Evolutionary conservation across 148 eudicot genomes (phyloP), one percentile per base, ranked within the genome.

Genomic region (Rhododendron griersonianum): DNA sequence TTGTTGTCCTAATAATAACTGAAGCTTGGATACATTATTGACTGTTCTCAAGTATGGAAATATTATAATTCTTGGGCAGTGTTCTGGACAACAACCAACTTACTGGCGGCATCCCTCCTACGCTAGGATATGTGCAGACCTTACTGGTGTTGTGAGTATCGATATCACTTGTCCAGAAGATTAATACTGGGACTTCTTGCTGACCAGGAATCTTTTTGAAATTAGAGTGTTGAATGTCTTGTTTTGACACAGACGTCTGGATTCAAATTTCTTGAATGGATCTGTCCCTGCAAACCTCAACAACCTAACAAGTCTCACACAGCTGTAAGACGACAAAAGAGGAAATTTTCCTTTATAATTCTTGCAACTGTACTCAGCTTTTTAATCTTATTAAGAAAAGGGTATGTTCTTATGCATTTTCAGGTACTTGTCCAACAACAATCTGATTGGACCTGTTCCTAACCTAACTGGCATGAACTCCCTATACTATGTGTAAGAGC

Each of bases 41-140:
- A 67, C 73, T 67, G 73, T 67, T 67, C 30, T 25, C 33, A n/a
- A 67, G 13, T 67, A n/a, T 25, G 73, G 14, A 67, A n/a, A 67
- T 67, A 14, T 3, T 67, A 25, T 25, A 9, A 67, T 67, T 67
- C 73, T 48, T 44, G 57, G 78, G 35, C 91, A 96, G 99, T 90
- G 90, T 96, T 80, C 89, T 96, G 67, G 97, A 95, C 88, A 90
- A 92, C 91, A 96, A 96, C 86, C 53, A 86, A 18, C 87, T 96
- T 75, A 90, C 81, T 51, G 98, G 98, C 2, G 78, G 57, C 75
- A 87, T 96, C 80, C 99, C 99, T 81, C 19, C 82, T 16, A 82
- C 98, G 18, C 80, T 96, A 65, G 96, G 95, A 84, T 80, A 80
- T 81, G 93, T 94, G 75, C 84, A 87, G 81, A 87, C 92, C 83